Conservation (phyloP, 2,329 filamentous ascomycete species). For the Curvularia sp. region DNA sequence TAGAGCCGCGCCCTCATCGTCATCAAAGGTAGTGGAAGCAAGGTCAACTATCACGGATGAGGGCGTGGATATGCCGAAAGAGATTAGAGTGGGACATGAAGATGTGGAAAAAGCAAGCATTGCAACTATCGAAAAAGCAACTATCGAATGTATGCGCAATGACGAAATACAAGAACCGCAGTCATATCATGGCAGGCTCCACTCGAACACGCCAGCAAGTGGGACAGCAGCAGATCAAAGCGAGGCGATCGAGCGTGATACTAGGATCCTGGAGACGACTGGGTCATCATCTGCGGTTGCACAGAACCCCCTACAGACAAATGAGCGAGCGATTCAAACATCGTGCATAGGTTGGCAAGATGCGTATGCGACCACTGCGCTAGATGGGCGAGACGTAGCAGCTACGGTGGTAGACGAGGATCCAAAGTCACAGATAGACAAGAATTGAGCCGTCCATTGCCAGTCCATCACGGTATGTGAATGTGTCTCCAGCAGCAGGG, state of each 20-base stretch:
- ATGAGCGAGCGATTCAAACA: neutral
- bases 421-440: neutral
- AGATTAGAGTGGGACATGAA: neutral
- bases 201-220: slow-evolving; percentile 4
- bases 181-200: slow-evolving; percentile 6
- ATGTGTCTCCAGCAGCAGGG: neutral
- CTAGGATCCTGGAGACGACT: neutral
- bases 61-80: neutral
- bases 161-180: slow-evolving; percentile 4
- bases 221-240: slow-evolving; percentile 2
- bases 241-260: neutral
- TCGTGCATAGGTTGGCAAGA: slow-evolving; percentile 3
- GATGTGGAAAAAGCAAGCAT: slow-evolving; percentile 2
- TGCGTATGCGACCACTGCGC: neutral
- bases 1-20: neutral
- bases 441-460: neutral
- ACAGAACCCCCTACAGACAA: neutral
- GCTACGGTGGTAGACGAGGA: neutral
- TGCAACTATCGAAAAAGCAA: slow-evolving; percentile 12
- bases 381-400: neutral
- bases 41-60: neutral
- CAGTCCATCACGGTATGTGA: neutral
- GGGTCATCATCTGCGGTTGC: neutral
- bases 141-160: neutral
- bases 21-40: neutral